A percentile compares a stretch with the other conserved stretches of the same genome.
phyloP scores from a whole-genome alignment of 257 asterid species.

The Lithospermum erythrorhizon region DNA sequence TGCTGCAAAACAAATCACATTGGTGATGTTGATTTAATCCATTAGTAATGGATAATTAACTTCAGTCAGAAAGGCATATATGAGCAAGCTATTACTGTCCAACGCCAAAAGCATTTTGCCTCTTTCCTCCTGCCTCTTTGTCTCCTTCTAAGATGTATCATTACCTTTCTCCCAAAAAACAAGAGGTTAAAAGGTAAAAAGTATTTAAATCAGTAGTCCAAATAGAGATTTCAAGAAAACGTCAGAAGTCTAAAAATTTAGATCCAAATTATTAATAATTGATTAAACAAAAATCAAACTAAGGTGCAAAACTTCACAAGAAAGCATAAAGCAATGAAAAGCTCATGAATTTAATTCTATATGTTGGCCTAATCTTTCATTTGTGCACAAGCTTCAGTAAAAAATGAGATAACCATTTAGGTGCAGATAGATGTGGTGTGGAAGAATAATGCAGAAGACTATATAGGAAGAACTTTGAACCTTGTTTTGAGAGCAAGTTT shows the following conservation, averaged over 20 bases:
- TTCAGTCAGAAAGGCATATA: neutral
- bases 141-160: conserved; percentile 69
- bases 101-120: conserved; percentile 90
- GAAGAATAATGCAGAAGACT: neutral
- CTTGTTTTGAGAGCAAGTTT: conserved; percentile 79
- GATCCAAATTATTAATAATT: too few species aligned
- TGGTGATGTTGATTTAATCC: conserved; percentile 6
- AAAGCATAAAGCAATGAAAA: too few species aligned
- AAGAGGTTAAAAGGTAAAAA: neutral
- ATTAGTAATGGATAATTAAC: neutral
- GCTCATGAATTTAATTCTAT: too few species aligned
- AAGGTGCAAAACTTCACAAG: too few species aligned
- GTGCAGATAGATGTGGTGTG: neutral
- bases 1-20: conserved; percentile 23
- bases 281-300: too few species aligned
- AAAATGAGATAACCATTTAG: neutral
- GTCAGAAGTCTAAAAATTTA: too few species aligned
- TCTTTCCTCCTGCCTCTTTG: conserved; percentile 85
- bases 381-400: too few species aligned
- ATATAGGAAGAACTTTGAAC: neutral
- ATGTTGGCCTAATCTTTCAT: too few species aligned
- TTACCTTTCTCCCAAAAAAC: conserved; percentile 65
- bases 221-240: too few species aligned
- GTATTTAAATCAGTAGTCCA: neutral
- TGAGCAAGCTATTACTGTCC: conserved; percentile 37